Percentiles rank a stretch among this genome's conserved stretches.
Conservation (phyloP, 129 eudicot genomes). For the Tagetes patula region DNA sequence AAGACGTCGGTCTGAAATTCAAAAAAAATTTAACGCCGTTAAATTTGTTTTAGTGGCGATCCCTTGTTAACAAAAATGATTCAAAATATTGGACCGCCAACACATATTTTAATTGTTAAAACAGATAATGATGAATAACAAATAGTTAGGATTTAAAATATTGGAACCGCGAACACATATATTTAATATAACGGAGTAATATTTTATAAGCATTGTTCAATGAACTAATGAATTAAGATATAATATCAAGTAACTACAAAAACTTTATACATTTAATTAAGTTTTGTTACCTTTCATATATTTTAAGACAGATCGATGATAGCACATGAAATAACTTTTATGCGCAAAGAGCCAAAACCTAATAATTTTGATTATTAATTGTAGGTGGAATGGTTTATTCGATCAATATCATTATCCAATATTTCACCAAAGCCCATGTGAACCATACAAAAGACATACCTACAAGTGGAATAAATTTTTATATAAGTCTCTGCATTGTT, state of each 20-base stretch:
- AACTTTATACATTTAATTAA: neutral
- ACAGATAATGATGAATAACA: too few species aligned
- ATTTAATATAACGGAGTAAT: too few species aligned
- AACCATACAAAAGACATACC: neutral
- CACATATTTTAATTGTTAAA: too few species aligned
- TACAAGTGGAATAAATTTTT: neutral
- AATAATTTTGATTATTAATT: neutral
- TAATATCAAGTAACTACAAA: neutral
- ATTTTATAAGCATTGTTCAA: slow-evolving; percentile 2
- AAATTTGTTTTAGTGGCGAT: too few species aligned
- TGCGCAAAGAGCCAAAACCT: slow-evolving; percentile 3
- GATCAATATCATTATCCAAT: neutral
- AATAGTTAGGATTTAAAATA: neutral
- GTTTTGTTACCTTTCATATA: neutral
- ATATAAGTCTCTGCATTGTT: neutral
- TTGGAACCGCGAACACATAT: too few species aligned
- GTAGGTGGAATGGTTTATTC: slow-evolving; percentile 16
- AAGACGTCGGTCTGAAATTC: too few species aligned
- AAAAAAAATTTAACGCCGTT: too few species aligned
- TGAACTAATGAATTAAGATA: neutral
- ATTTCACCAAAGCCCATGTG: slow-evolving; percentile 2
- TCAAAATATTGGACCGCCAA: too few species aligned
- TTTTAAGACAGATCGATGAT: neutral
- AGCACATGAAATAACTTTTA: neutral
- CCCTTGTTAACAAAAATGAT: too few species aligned